A percentile compares a stretch with the other conserved stretches of the same genome.
These are phyloP conservation scores for Clitoria ternatea DNA, from an alignment of 306 rosid species.

Conservation along the genomic window DNA sequence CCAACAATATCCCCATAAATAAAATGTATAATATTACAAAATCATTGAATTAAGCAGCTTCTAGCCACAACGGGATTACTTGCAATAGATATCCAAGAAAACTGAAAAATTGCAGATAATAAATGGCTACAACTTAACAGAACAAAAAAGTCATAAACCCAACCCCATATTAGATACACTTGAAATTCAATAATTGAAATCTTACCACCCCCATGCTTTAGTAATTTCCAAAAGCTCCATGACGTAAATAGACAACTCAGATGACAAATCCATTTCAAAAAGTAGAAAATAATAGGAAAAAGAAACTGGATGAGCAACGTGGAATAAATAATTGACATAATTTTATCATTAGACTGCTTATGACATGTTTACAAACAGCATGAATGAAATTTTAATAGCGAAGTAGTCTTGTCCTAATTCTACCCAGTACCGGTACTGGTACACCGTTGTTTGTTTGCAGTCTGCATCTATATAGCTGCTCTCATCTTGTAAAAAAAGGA, in stretches of 20 bases:
- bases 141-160: background rate
- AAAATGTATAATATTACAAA: background rate
- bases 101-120: background rate
- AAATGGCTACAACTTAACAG: background rate
- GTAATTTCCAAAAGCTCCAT: background rate
- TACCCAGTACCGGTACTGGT: background rate
- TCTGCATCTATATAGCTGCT: slow-evolving; percentile 27
- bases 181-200: background rate
- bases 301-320: background rate
- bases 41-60: background rate
- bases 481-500: slow-evolving; percentile 8
- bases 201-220: background rate
- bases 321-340: background rate
- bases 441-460: slow-evolving; percentile 22
- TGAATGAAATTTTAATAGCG: slow-evolving; percentile 23
- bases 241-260: background rate
- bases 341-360: slow-evolving; percentile 9
- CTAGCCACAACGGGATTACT: background rate
- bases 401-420: slow-evolving; percentile 3
- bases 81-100: background rate
- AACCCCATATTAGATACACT: background rate
- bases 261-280: background rate
- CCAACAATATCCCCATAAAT: background rate
- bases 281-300: background rate
- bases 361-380: slow-evolving; percentile 36